phyloP scores from a whole-genome alignment of 352 stramenopile genomes.

The Globisporangium iwayamae region DNA sequence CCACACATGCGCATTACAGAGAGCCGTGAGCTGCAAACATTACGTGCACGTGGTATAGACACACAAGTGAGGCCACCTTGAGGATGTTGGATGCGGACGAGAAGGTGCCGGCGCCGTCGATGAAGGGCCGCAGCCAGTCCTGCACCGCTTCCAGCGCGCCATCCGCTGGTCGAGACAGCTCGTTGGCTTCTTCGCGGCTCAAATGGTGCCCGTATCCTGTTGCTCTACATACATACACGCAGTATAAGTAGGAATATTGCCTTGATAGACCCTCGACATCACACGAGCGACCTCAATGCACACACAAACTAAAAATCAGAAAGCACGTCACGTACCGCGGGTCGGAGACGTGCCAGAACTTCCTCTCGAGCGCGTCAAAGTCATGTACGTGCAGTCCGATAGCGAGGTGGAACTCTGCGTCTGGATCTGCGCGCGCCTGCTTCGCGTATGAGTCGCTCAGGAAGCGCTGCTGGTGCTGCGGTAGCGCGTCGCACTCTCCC shows the following conservation, averaged over 20 bases:
- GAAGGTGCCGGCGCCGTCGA: constrained; percentile 24
- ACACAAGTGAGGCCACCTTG: constrained; percentile 15
- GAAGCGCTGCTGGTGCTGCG: constrained; percentile 14
- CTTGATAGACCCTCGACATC: no score
- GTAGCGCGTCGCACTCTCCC: constrained; percentile 4
- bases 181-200: constrained; percentile 33
- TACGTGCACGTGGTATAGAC: constrained; percentile 18
- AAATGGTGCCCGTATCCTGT: constrained; percentile 53
- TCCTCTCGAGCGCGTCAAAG: constrained; percentile 47
- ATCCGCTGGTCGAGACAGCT: constrained; percentile 36
- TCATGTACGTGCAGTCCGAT: constrained; percentile 47
- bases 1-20: not conserved
- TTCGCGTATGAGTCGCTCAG: constrained; percentile 30
- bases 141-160: constrained; percentile 43
- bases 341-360: constrained; percentile 51
- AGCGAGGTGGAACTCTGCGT: constrained; percentile 45
- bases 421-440: constrained; percentile 26
- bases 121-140: constrained; percentile 38
- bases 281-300: not conserved
- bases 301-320: not conserved
- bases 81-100: constrained; percentile 35
- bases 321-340: constrained; percentile 35
- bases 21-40: not conserved
- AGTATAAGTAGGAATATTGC: no score
- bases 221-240: constrained; percentile 23